Evolutionary conservation across 495 filamentous ascomycete species (phyloP).

Genomic region (Penicillium parvum): DNA sequence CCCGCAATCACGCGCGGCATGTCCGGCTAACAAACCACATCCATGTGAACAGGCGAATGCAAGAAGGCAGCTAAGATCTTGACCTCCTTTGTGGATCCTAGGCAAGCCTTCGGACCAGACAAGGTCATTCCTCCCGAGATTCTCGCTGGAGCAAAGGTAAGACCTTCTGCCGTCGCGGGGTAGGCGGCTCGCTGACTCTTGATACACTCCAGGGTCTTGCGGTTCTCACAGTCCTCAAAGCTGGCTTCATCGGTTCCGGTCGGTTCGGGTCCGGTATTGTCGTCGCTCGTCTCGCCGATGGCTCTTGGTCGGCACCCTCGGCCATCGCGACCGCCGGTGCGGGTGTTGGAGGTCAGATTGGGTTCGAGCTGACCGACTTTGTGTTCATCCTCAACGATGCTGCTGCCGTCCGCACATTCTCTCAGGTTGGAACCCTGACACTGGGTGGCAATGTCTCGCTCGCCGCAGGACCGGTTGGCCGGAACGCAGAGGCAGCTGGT

Average conservation of each 20-base stretch:
- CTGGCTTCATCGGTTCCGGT: conserved; percentile 88
- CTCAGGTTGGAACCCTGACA: conserved; percentile 84
- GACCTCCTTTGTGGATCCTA: conserved; percentile 89
- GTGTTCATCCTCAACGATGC: conserved; percentile 98
- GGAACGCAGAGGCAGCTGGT: conserved; percentile 94
- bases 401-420: conserved; percentile 88
- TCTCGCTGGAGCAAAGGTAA: conserved; percentile 85
- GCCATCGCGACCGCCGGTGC: conserved; percentile 88
- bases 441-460: conserved; percentile 95
- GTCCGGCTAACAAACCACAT: conserved; percentile 21
- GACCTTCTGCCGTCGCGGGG: conserved; percentile 11
- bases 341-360: conserved; percentile 94
- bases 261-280: conserved; percentile 93
- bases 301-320: conserved; percentile 88
- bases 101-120: conserved; percentile 91
- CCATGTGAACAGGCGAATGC: conserved; percentile 62
- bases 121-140: conserved; percentile 94
- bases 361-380: conserved; percentile 96
- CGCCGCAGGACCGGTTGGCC: conserved; percentile 86
- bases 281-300: conserved; percentile 87
- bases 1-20: conserved; percentile 34
- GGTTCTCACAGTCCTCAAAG: conserved; percentile 91
- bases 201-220: conserved; percentile 68
- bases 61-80: conserved; percentile 91
- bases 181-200: conserved; percentile 11